Conservation (phyloP, 2,329 filamentous ascomycete species). For the Fusarium sororula region DNA sequence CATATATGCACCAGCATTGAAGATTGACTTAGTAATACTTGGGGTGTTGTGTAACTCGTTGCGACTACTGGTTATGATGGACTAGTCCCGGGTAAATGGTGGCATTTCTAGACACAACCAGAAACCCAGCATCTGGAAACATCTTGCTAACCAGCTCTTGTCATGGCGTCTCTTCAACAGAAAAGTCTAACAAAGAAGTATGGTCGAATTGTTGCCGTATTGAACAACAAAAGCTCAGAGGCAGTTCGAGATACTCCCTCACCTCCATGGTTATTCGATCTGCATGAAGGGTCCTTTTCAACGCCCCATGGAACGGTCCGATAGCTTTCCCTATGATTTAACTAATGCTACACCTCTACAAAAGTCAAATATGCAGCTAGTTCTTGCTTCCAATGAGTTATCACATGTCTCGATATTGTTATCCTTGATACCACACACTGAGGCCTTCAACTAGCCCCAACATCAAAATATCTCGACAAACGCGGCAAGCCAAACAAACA, state of each 20-base stretch:
- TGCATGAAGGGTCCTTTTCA: too few relatives aligned
- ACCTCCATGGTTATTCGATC: too few relatives aligned
- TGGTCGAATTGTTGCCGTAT: too few relatives aligned
- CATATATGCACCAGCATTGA: background rate
- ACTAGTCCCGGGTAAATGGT: background rate
- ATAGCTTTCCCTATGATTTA: too few relatives aligned
- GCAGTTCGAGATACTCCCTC: too few relatives aligned
- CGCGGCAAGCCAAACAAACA: background rate
- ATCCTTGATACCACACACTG: background rate
- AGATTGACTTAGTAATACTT: background rate
- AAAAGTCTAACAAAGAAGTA: background rate
- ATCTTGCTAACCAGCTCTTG: background rate
- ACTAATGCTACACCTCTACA: too few relatives aligned
- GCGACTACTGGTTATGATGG: accelerated
- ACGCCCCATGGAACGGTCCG: too few relatives aligned
- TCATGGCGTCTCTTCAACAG: too few relatives aligned
- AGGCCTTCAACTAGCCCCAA: background rate
- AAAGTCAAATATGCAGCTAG: too few relatives aligned
- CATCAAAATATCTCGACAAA: background rate
- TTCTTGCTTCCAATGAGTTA: too few relatives aligned
- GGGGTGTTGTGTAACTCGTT: background rate
- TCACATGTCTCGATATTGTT: background rate
- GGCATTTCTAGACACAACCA: background rate
- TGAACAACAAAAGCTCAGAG: too few relatives aligned
- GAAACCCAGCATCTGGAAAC: background rate